Base-by-base conservation (phyloP, 108 stramenopile genomes). In the Discostella stelligeroides region DNA sequence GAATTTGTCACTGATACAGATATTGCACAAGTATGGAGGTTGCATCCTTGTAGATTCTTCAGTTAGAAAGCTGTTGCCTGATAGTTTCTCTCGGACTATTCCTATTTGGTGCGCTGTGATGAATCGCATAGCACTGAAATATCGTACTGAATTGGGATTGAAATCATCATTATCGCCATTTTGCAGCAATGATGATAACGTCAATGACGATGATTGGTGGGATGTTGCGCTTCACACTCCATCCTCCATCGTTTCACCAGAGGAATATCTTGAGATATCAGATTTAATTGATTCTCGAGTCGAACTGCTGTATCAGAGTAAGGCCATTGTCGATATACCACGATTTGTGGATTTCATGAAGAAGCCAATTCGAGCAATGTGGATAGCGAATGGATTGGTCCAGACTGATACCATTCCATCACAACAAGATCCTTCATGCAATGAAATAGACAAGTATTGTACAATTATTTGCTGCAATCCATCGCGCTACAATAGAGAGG, bases 31-130 rank as follows among this genome's bases (percentile, higher is more conserved):
- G 0, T 14, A 27, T 17, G 60, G 59, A 3, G 77, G 81, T 4
- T 80, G 80, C 55, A 41, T 81, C 38, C 27, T 92, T 10, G 83
- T 92, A 1, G 92, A 92, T 82, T 81, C 92, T 2, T 90, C 92
- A 0, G 71, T 78, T 0, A 70, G 80, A 4, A 88, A 90, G 30
- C 17, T 64, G 5, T 43, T 87, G 21, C 89, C 89, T 0, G 92
- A 92, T 67, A 88, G 87, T 64, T 80, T 92, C 47, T 80, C 86
- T 0, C 61, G 83, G 48, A 90, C 92, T 4, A 84, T 92, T 38
- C 92, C 92, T 10, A 90, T 92, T 60, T 90, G 92, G 92, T 81
- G 84, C 10, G 68, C 68, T 53, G 86, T 82, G 10, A 45, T 92
- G 67, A 92, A 92, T 79, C 80, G 83, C 24, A 66, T 88, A 23